Conservation (phyloP, 176 grass and related monocot species). For the Elymus sibiricus region DNA sequence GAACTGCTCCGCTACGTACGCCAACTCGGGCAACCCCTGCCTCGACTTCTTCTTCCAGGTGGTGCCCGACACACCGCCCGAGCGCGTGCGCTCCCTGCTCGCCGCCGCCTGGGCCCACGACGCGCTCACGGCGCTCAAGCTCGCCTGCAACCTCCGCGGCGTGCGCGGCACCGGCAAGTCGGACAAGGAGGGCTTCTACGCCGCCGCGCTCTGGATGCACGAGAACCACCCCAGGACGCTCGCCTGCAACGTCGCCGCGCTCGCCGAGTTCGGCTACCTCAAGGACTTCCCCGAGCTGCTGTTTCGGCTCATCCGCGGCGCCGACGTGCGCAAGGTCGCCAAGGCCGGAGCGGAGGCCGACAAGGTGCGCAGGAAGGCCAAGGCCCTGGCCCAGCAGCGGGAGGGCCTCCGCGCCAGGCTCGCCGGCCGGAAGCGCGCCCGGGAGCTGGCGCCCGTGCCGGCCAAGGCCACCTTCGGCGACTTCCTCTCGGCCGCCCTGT, state of each 20-base stretch:
- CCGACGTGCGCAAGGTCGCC: not conserved
- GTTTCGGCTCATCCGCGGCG: conserved; percentile 22
- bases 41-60: conserved; percentile 72
- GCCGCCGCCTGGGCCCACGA: conserved; percentile 42
- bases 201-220: conserved; percentile 46
- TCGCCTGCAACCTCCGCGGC: not conserved
- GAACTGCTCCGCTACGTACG: conserved; percentile 38
- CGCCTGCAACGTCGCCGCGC: conserved; percentile 37
- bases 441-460: not conserved
- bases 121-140: conserved; percentile 36
- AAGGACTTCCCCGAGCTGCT: conserved; percentile 52
- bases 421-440: not conserved
- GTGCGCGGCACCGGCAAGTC: not conserved
- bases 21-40: conserved; percentile 45
- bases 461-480: not conserved
- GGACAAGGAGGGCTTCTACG: conserved; percentile 42
- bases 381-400: not conserved
- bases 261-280: conserved; percentile 43
- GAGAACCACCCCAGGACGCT: conserved; percentile 44
- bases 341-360: not conserved
- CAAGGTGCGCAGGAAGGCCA: not conserved
- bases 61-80: conserved; percentile 19
- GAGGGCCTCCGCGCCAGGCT: not conserved
- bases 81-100: not conserved
- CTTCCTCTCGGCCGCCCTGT: not conserved